These are phyloP conservation scores for Paraphaeosphaeria sporulosa DNA, from an alignment of 2,329 filamentous ascomycete species.

Conservation along the genomic window DNA sequence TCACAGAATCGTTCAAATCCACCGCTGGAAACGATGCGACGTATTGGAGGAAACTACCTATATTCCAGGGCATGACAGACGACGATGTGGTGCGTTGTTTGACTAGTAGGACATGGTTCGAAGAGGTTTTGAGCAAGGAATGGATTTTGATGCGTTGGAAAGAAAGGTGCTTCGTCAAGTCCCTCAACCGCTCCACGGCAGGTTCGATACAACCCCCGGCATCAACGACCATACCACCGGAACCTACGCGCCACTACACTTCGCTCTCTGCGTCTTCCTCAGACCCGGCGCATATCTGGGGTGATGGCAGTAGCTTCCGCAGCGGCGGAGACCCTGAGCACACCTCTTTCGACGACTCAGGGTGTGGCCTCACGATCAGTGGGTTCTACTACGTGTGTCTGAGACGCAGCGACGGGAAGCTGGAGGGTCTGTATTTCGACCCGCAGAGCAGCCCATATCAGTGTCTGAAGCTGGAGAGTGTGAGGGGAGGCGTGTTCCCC, in stretches of 20 bases:
- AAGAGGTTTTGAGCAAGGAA: slow-evolving; percentile 50
- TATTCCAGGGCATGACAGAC: slow-evolving; percentile 51
- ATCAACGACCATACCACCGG: slow-evolving; percentile 13
- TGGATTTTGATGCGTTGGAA: slow-evolving; percentile 67
- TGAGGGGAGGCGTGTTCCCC: slow-evolving; percentile 43
- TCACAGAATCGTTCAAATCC: slow-evolving; percentile 59
- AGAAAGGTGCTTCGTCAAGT: slow-evolving; percentile 58
- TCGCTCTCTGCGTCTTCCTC: slow-evolving; percentile 8
- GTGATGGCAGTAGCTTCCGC: not conserved
- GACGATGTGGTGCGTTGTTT: slow-evolving; percentile 54
- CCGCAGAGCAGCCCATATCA: slow-evolving; percentile 63
- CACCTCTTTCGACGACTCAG: slow-evolving; percentile 40
- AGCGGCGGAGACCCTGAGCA: slow-evolving; percentile 28
- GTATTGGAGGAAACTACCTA: slow-evolving; percentile 59
- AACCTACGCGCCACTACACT: slow-evolving; percentile 3
- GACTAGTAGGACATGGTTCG: slow-evolving; percentile 48
- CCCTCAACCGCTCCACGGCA: slow-evolving; percentile 29
- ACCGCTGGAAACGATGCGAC: slow-evolving; percentile 54
- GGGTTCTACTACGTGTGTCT: slow-evolving; percentile 64
- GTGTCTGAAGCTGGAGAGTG: slow-evolving; percentile 55
- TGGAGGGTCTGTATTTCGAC: slow-evolving; percentile 64
- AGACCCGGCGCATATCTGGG: slow-evolving; percentile 6
- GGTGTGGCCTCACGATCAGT: slow-evolving; percentile 59
- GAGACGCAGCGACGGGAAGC: slow-evolving; percentile 53
- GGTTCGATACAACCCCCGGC: slow-evolving; percentile 24